Base-by-base conservation (phyloP, 768 basidiomycete species). In the Russula vinacea region DNA sequence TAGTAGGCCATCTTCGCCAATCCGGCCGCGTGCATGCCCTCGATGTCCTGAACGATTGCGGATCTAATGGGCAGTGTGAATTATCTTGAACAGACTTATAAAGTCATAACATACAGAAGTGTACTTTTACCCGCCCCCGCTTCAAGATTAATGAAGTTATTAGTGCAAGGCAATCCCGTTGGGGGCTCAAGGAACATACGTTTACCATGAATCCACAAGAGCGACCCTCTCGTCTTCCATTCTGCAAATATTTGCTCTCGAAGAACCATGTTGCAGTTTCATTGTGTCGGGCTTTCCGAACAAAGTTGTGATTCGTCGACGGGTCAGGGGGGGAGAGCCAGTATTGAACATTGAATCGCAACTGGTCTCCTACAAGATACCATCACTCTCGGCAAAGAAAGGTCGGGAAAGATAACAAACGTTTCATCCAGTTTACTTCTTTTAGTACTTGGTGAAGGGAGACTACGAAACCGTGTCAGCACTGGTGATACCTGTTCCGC, bases 121-220 rank as follows among this genome's bases (percentile, higher is more conserved):
- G 56, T 57, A 10, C 62, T 62, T 40, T 62, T 62, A 13, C 60
- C 60, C 2, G 52, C 35, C 1, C 60, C 53, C 2, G 61, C 61
- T 62, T 11, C n/a, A 3, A 13, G 35, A 56, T 16, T 3, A 52
- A 7, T 11, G n/a, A 32, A 22, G 11, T 32, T 13, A 17, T 51
- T 11, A 56, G 2, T 14, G 3, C n/a, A 8, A 17, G 17, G 14
- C 6, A 16, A 5, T 29, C n/a, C 3, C 5, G 22, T 2, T 8
- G 16, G n/a, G 0, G 4, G 5, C 8, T 7, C 4, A n/a, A 9
- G 17, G 2, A 40, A 19, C 45, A 4, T 50, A 62, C 62, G 61
- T 42, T 62, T 62, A 0, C 61, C 61, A 29, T 62, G 49, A 2
- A 26, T 50, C 49, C 49, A 50, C 16, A 49, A 49, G 5, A 50